phyloP scores from a whole-genome alignment of 306 rosid genomes.

The Quercus robur region DNA sequence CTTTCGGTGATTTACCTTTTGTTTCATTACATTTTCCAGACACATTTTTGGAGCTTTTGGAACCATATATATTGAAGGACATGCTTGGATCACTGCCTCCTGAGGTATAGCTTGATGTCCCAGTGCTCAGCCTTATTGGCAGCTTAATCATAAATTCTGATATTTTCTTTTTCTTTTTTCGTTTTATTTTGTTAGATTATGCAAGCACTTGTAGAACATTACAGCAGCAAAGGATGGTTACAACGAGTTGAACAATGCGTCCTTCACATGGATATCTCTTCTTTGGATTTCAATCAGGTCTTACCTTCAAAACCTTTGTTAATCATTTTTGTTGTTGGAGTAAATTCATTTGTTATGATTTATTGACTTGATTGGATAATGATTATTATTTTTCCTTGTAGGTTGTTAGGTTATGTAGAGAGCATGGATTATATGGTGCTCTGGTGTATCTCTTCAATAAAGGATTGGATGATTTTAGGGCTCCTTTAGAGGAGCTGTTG shows the following conservation, averaged over 20 bases:
- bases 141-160: constrained; percentile 7
- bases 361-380: too few species aligned
- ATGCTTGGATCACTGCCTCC: constrained; percentile 99
- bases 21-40: constrained; percentile 36
- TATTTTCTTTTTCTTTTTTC: constrained; percentile 10
- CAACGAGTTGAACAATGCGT: constrained; percentile 96
- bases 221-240: constrained; percentile 86
- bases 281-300: too few species aligned
- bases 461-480: constrained; percentile 87
- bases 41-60: constrained; percentile 96
- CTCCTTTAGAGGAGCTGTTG: constrained; percentile 93
- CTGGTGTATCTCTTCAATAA: constrained; percentile 89
- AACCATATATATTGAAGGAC: constrained; percentile 91
- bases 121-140: constrained; percentile 22
- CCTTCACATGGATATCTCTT: constrained; percentile 71
- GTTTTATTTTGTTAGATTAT: constrained; percentile 52
- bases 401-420: constrained; percentile 90
- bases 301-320: too few species aligned
- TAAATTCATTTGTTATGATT: too few species aligned
- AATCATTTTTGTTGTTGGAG: too few species aligned
- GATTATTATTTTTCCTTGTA: too few species aligned
- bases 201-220: constrained; percentile 98
- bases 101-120: constrained; percentile 59
- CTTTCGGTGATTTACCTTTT: constrained; percentile 1
- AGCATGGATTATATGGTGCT: constrained; percentile 92